Conservation (phyloP, 2,329 filamentous ascomycete species). For the Exophiala phaeomuriformis region DNA sequence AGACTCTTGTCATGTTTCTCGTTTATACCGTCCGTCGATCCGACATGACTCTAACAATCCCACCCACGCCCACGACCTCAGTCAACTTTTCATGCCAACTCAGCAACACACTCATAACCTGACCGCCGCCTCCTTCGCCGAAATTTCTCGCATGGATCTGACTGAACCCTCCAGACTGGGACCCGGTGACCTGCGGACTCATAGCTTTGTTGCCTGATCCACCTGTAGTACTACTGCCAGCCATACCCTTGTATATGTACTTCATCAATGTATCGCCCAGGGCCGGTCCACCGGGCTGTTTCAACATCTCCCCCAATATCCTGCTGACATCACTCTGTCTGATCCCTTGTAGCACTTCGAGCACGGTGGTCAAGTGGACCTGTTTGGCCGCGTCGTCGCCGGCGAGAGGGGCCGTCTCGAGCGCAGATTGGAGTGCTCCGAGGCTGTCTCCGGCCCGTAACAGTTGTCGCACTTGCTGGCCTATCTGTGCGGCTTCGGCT, state of each 20-base stretch:
- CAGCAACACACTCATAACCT: slow-evolving; percentile 90
- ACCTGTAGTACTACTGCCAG: slow-evolving; percentile 12
- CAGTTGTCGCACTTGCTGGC: slow-evolving; percentile 77
- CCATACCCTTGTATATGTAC: slow-evolving; percentile 61
- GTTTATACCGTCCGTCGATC: slow-evolving; percentile 81
- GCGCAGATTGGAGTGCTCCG: slow-evolving; percentile 72
- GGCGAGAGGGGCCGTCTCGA: slow-evolving; percentile 74
- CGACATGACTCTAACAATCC: slow-evolving; percentile 90
- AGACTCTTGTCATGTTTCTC: background rate
- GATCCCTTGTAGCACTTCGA: slow-evolving; percentile 92
- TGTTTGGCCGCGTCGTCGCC: slow-evolving; percentile 57
- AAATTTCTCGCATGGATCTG: slow-evolving; percentile 59
- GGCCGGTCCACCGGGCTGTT: slow-evolving; percentile 70
- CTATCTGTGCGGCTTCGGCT: slow-evolving; percentile 68
- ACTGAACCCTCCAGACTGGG: slow-evolving; percentile 51
- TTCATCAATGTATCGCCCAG: slow-evolving; percentile 92
- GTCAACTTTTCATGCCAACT: slow-evolving; percentile 99
- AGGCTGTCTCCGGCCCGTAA: slow-evolving; percentile 79
- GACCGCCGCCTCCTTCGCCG: slow-evolving; percentile 63
- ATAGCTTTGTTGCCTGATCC: slow-evolving; percentile 19
- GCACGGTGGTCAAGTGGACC: slow-evolving; percentile 75
- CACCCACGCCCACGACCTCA: slow-evolving; percentile 84
- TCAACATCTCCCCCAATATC: slow-evolving; percentile 73
- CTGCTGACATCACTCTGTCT: slow-evolving; percentile 93
- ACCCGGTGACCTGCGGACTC: slow-evolving; percentile 65